Conservation (phyloP, 2,329 filamentous ascomycete genomes). For the Leptographium galeiforme region DNA sequence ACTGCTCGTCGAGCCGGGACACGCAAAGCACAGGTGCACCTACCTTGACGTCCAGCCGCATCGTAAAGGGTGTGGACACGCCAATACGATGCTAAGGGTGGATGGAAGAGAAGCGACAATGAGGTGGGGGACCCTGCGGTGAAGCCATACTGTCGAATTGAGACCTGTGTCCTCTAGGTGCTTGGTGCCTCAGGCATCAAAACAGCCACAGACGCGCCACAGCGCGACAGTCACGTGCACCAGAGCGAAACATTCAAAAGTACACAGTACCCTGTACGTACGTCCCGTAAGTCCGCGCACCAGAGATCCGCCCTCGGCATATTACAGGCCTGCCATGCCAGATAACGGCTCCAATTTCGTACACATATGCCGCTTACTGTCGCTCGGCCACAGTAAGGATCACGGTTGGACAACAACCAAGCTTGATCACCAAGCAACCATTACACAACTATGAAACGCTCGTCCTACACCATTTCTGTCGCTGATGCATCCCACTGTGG, state of each 20-base stretch:
- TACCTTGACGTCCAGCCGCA: conserved; percentile 14
- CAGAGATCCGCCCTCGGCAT: too few relatives aligned
- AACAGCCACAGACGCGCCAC: background rate
- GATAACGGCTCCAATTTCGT: too few relatives aligned
- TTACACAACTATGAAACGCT: too few relatives aligned
- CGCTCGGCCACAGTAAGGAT: too few relatives aligned
- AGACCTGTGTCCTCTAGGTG: conserved; percentile 4
- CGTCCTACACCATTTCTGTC: too few relatives aligned
- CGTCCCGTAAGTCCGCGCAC: too few relatives aligned
- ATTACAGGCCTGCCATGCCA: too few relatives aligned
- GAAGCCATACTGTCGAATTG: conserved; percentile 1
- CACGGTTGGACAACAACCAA: too few relatives aligned
- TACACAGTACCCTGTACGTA: background rate
- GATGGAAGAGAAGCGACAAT: background rate
- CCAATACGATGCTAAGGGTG: background rate
- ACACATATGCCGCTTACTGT: too few relatives aligned
- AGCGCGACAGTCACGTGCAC: background rate
- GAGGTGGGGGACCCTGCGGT: conserved; percentile 1
- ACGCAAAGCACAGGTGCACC: background rate
- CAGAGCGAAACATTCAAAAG: background rate
- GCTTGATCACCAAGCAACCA: too few relatives aligned
- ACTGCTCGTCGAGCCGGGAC: background rate
- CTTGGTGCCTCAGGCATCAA: conserved; percentile 2
- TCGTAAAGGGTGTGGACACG: conserved; percentile 7
- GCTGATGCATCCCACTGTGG: too few relatives aligned